These are phyloP conservation scores for Cetraspora pellucida DNA, from an alignment of 192 early-diverging fungal species.

Conservation along the genomic window DNA sequence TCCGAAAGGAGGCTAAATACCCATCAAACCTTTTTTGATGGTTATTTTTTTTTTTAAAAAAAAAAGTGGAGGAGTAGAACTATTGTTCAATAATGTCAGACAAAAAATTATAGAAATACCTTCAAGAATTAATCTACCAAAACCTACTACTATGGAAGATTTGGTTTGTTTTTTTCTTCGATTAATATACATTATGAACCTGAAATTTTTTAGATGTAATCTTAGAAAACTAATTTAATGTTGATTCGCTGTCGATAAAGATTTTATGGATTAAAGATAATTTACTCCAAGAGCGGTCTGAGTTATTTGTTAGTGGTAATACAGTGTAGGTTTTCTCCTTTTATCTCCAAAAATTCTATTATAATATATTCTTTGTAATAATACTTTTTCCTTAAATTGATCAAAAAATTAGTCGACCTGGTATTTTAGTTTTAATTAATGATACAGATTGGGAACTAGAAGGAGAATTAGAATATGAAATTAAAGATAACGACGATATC, in stretches of 20 bases:
- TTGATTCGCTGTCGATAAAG: background rate
- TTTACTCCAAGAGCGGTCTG: conserved; percentile 73
- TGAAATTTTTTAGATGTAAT: no score
- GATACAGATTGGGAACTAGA: conserved; percentile 96
- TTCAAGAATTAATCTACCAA: conserved; percentile 36
- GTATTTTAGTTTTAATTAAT: conserved; percentile 94
- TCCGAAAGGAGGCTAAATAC: no score
- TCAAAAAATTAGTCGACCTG: conserved; percentile 86
- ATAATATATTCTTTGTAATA: background rate
- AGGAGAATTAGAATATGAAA: conserved; percentile 80
- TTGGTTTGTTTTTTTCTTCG: conserved; percentile 38
- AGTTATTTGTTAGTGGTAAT: conserved; percentile 83
- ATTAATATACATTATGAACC: no score
- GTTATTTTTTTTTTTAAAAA: no score
- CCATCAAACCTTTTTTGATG: no score
- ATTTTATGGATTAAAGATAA: conserved; percentile 71
- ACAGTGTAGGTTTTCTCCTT: conserved; percentile 85
- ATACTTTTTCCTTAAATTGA: no score
- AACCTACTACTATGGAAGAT: conserved; percentile 53
- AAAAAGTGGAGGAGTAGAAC: conserved; percentile 80
- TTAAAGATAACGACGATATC: conserved; percentile 79
- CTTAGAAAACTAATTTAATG: background rate
- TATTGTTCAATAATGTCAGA: conserved; percentile 80
- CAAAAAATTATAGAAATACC: conserved; percentile 56
- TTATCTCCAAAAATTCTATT: background rate